phyloP scores from a whole-genome alignment of 129 eudicot genomes.

The Lonicera japonica region DNA sequence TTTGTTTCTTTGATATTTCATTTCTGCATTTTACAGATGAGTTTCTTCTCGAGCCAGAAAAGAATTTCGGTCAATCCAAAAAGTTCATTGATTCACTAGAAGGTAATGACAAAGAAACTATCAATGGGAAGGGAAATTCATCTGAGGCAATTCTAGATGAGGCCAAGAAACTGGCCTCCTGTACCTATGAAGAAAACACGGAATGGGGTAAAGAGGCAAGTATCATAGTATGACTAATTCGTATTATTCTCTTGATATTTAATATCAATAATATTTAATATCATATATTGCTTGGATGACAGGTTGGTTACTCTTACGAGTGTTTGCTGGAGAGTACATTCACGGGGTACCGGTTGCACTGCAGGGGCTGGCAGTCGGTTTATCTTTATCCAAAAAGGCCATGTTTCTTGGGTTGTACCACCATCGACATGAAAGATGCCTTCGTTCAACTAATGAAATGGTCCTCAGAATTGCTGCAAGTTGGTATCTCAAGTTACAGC shows the following conservation, averaged over 20 bases:
- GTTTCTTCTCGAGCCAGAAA: conserved; percentile 26
- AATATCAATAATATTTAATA: not conserved
- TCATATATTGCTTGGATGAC: conserved; percentile 4
- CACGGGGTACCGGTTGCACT: conserved; percentile 67
- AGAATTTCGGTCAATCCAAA: conserved; percentile 52
- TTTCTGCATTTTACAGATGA: conserved; percentile 14
- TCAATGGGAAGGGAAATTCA: conserved; percentile 1
- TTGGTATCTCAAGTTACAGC: conserved; percentile 55
- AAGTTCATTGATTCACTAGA: conserved; percentile 44
- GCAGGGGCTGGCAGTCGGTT: conserved; percentile 80
- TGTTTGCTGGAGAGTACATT: conserved; percentile 62
- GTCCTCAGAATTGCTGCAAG: conserved; percentile 67
- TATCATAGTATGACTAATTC: not conserved
- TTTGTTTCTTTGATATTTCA: not conserved
- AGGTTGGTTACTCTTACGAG: conserved; percentile 73
- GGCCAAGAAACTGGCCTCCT: conserved; percentile 53
- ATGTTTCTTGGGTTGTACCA: conserved; percentile 66
- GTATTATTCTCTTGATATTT: not conserved
- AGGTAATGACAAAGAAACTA: conserved; percentile 4
- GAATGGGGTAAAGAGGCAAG: conserved; percentile 79
- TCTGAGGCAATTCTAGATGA: conserved; percentile 32
- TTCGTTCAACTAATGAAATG: conserved; percentile 74
- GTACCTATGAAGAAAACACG: conserved; percentile 55
- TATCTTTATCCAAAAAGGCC: conserved; percentile 61
- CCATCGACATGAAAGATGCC: conserved; percentile 73